A percentile compares a stretch with the other conserved stretches of the same genome.
Conservation (phyloP, 202 grass and related monocot genomes). For the Zoysia matrella region DNA sequence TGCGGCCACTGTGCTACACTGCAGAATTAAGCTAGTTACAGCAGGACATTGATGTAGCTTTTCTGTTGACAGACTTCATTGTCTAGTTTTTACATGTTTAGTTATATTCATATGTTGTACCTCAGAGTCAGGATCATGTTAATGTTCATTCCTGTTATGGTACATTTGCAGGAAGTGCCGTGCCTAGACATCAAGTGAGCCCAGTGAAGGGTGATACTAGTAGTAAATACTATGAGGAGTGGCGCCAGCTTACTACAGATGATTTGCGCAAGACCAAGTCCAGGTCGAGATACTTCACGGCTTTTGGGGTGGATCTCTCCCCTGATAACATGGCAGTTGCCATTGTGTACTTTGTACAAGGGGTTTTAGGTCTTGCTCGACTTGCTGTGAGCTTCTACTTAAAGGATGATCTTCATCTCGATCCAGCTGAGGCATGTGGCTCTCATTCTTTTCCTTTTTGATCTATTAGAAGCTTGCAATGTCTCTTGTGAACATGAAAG, state of each 20-base stretch:
- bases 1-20: neutral
- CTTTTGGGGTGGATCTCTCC: conserved; percentile 86
- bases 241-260: conserved; percentile 40
- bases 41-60: neutral
- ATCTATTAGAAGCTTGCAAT: neutral
- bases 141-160: conserved; percentile 25
- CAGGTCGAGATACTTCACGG: conserved; percentile 57
- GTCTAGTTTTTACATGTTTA: neutral
- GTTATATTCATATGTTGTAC: neutral
- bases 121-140: neutral
- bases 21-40: neutral
- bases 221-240: conserved; percentile 23
- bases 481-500: conserved; percentile 15
- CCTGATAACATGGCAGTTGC: conserved; percentile 96
- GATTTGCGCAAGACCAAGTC: conserved; percentile 59
- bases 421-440: conserved; percentile 87
- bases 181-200: conserved; percentile 49
- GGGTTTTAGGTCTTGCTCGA: conserved; percentile 92
- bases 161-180: conserved; percentile 47
- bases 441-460: conserved; percentile 31
- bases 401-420: conserved; percentile 94
- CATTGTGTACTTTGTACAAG: conserved; percentile 99
- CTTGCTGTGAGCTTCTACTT: conserved; percentile 98
- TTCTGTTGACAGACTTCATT: neutral
- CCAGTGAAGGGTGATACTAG: conserved; percentile 51